Percentiles rank a stretch among this genome's conserved stretches.
These are phyloP conservation scores for Cutaneotrichosporon cavernicola DNA, from an alignment of 1,284 basidiomycete genomes.

Conservation along the genomic window DNA sequence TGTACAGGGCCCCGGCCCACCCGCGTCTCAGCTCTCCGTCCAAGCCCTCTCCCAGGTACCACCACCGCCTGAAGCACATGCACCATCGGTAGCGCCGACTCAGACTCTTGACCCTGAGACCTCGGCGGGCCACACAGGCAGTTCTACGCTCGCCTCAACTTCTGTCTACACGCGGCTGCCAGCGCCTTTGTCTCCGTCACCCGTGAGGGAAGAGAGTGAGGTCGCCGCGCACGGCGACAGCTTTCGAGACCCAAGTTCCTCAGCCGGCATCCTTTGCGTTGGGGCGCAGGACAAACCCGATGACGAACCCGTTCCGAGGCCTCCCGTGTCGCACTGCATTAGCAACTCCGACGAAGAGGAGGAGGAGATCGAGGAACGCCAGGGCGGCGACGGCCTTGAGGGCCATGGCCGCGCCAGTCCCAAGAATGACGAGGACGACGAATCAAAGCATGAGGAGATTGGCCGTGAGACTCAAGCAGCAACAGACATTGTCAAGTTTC, in stretches of 20 bases:
- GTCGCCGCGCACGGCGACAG: not conserved
- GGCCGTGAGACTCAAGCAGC: not conserved
- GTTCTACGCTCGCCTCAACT: not conserved
- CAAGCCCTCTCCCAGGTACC: not conserved
- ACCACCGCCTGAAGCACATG: not conserved
- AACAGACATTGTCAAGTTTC: not conserved
- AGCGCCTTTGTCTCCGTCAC: not conserved
- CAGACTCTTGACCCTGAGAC: not conserved
- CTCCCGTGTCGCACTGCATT: not conserved
- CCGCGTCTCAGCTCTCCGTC: slow-evolving; percentile 8
- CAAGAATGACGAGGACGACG: not conserved
- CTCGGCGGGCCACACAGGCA: not conserved
- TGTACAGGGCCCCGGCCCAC: not conserved
- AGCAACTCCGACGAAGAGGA: slow-evolving; percentile 1
- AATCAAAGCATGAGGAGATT: not conserved
- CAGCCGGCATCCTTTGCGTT: not conserved
- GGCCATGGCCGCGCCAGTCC: too few species aligned
- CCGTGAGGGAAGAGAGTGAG: not conserved
- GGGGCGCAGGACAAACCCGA: not conserved
- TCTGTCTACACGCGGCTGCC: not conserved
- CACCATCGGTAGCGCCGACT: not conserved
- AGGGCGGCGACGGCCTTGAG: not conserved
- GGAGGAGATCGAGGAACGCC: not conserved
- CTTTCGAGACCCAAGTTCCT: not conserved
- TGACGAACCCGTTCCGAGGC: not conserved